Percentiles rank a stretch among this genome's conserved stretches.
Evolutionary conservation across 768 basidiomycete genomes (phyloP).

Genomic region (Lepiota brunneoincarnata): DNA sequence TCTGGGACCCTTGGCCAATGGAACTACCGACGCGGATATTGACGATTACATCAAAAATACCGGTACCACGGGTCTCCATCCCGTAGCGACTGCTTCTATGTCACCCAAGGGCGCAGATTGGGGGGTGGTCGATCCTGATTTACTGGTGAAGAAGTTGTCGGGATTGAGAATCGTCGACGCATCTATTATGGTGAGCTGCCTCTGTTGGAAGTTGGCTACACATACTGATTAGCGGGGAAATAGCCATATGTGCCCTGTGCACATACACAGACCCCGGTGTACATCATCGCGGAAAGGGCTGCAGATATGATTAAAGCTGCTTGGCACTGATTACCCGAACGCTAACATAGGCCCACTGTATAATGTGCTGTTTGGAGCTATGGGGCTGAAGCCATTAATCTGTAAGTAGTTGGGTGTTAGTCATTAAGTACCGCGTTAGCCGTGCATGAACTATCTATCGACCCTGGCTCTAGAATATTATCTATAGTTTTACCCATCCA

Average conservation of each 20-base stretch:
- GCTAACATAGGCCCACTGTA: too few species aligned
- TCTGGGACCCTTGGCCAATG: slow-evolving; percentile 7
- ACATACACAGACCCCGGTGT: slow-evolving; percentile 14
- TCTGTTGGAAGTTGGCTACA: neutral
- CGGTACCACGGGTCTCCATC: slow-evolving; percentile 25
- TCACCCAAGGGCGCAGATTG: slow-evolving; percentile 20
- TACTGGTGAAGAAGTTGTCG: slow-evolving; percentile 30
- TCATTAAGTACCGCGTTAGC: too few species aligned
- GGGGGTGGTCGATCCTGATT: slow-evolving; percentile 37
- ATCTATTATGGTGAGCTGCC: slow-evolving; percentile 28
- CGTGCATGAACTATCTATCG: too few species aligned
- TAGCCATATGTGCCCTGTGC: slow-evolving; percentile 17
- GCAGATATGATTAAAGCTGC: slow-evolving; percentile 14
- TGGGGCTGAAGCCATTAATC: too few species aligned
- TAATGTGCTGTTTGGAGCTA: too few species aligned
- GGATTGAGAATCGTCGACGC: slow-evolving; percentile 39
- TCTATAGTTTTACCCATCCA: too few species aligned
- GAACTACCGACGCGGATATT: slow-evolving; percentile 12
- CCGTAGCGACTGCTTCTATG: slow-evolving; percentile 31
- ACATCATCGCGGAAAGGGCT: slow-evolving; percentile 16
- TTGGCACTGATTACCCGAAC: neutral
- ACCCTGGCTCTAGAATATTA: too few species aligned
- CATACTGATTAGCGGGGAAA: neutral
- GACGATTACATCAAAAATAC: slow-evolving; percentile 18
- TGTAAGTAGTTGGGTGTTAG: too few species aligned